Evolutionary conservation across 75 land plant genomes (phyloP), one percentile per base, ranked within the genome.

Genomic region (Pinus taeda): DNA sequence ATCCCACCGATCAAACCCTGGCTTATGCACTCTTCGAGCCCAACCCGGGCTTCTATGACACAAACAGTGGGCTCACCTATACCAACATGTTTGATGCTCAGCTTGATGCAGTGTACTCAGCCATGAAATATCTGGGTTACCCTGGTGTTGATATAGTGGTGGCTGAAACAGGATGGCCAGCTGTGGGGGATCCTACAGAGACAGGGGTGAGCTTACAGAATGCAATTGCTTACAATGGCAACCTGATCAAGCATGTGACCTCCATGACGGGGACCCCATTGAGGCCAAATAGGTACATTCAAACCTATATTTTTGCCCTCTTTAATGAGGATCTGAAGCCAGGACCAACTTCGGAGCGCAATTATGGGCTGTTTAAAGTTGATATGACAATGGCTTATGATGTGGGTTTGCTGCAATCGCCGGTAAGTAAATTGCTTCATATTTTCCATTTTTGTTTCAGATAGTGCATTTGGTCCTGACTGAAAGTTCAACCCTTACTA

Each of bases 111-210:
- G 91, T 91, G 20, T 93, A 71, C 75, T 75, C 91, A 3, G 93
- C 96, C 79, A 83, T 89, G 85, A 57, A 79, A 36, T 83, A 85
- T 9, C 37, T 93, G 15, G 79, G 81, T 4, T 87, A 78, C 79
- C 57, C 79, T 57, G 87, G 79, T 36, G 37, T 91, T 3, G 58
- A 42, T 22, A 42, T 91, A 22, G 81, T 88, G 26, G 84, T 92
- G 1, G 76, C 90, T 0, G 95, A 92, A 66, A 90, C 93, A 0
- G 95, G 95, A 18, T 92, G 95, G 95, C 95, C 95, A 0, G 88
- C 93, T 0, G 61, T 71, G 17, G 95, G 95, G 3, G 95, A 88
- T 66, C 61, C 75, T 36, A 74, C 78, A 12, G 95, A 92, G 66
- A 39, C 66, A 12, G 93, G 93, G 0, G 88, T 89, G 4, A 57